Evolutionary conservation across 257 asterid genomes (phyloP), one percentile per base, ranked within the genome.

Genomic region (Vinca minor): DNA sequence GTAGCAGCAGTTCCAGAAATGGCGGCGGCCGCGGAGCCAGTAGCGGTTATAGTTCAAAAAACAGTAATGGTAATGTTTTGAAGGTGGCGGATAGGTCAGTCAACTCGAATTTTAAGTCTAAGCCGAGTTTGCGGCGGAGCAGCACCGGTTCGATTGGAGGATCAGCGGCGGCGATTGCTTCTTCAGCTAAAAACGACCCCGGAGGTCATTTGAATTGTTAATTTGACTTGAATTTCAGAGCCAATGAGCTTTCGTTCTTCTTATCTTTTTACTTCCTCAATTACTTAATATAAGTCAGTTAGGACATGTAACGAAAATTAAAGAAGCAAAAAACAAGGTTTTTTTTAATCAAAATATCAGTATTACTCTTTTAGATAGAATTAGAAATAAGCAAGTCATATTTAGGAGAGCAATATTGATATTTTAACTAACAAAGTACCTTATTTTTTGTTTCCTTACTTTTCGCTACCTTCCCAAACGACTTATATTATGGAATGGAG

Each of bases 61-160:
- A 62, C 39, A 39, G 50, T 25, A 26, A 21, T 20, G 71, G 69
- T 67, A 78, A 78, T 48, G 79, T 76, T 41, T 4, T 64, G 18
- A 87, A 87, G 78, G 53, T 73, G 38, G 52, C 26, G 18, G 92
- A 84, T 35, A 68, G 59, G 62, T 74, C 80, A 4, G 29, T 74
- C 59, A 81, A 75, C 71, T 71, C 73, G 14, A 69, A 29, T 70
- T 62, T 83, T 4, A 86, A 80, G 81, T 76, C 81, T 14, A 82
- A 79, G 76, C 66, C 84, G 42, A 57, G 65, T 69, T 67, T 63
- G n/a, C 83, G 92, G 32, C 82, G 89, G 52, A 77, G 75, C 70
- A 77, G 81, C 76, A 23, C 84, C 15, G 83, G 77, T 45, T 69
- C 83, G 11, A 55, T 36, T 50, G 70, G 68, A 45, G 38, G 63